phyloP scores from a whole-genome alignment of 306 rosid species.

The Vigna trinervia region DNA sequence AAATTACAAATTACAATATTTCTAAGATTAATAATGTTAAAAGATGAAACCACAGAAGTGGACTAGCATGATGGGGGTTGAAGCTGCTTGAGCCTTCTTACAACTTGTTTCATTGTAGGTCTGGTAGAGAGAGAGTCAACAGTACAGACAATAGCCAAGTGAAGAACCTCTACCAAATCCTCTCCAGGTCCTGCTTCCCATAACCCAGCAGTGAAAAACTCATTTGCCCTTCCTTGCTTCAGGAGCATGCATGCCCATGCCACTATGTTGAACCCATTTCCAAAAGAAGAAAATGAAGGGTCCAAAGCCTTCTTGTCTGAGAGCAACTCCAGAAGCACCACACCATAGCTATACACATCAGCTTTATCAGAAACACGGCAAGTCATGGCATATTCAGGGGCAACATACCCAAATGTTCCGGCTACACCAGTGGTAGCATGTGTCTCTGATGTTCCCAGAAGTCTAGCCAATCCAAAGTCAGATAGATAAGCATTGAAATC shows the following conservation, averaged over 20 bases:
- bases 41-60: conserved; percentile 34
- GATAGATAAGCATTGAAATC: conserved; percentile 86
- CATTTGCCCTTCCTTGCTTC: conserved; percentile 87
- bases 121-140: conserved; percentile 88
- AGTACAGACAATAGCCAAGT: conserved; percentile 88
- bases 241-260: conserved; percentile 91
- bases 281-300: conserved; percentile 85
- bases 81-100: conserved; percentile 89
- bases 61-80: conserved; percentile 86
- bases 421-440: conserved; percentile 99
- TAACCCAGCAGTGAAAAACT: conserved; percentile 80
- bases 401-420: conserved; percentile 95
- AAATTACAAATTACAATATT: conserved; percentile 50
- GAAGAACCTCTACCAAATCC: conserved; percentile 87
- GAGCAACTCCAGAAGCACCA: conserved; percentile 88
- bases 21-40: conserved; percentile 62
- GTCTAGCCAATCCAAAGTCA: conserved; percentile 95
- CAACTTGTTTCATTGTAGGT: conserved; percentile 93
- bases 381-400: conserved; percentile 97
- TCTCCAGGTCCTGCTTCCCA: conserved; percentile 92
- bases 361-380: conserved; percentile 97
- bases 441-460: conserved; percentile 92
- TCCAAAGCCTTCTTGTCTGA: conserved; percentile 94
- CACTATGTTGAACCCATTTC: conserved; percentile 94
- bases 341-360: conserved; percentile 99